These are phyloP conservation scores for Phytopythium kandeliae DNA, from an alignment of 352 stramenopile genomes.

Conservation along the genomic window DNA sequence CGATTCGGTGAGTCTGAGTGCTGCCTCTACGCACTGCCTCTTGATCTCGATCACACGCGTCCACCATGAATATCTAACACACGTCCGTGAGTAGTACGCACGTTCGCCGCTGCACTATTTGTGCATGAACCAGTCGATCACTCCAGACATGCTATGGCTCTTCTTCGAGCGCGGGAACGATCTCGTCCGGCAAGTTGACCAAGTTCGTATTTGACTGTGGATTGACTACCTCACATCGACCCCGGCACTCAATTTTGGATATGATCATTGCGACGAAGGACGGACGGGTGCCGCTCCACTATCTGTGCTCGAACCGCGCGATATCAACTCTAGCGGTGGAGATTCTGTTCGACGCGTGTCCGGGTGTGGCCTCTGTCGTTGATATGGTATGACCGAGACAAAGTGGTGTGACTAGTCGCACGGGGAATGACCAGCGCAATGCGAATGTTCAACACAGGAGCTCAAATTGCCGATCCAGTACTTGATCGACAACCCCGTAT, in stretches of 20 bases:
- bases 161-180: slow-evolving; percentile 60
- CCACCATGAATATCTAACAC: neutral
- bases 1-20: slow-evolving; percentile 34
- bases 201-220: slow-evolving; percentile 13
- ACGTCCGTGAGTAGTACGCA: slow-evolving; percentile 21
- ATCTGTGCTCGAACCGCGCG: slow-evolving; percentile 50
- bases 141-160: slow-evolving; percentile 57
- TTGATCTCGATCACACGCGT: neutral
- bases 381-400: slow-evolving; percentile 33
- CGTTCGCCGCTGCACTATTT: slow-evolving; percentile 66
- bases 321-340: slow-evolving; percentile 48
- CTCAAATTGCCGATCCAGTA: slow-evolving; percentile 70
- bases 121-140: slow-evolving; percentile 52
- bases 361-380: slow-evolving; percentile 39
- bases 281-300: slow-evolving; percentile 49
- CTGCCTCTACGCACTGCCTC: too few species aligned
- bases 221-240: neutral
- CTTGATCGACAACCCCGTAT: slow-evolving; percentile 54
- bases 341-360: slow-evolving; percentile 67
- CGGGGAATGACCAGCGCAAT: neutral
- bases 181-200: slow-evolving; percentile 46
- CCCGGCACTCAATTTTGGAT: neutral
- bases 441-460: slow-evolving; percentile 17
- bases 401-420: neutral
- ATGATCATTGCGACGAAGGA: slow-evolving; percentile 21